Conservation (phyloP, 2,329 filamentous ascomycete species). For the Pseudocercospora ulei region DNA sequence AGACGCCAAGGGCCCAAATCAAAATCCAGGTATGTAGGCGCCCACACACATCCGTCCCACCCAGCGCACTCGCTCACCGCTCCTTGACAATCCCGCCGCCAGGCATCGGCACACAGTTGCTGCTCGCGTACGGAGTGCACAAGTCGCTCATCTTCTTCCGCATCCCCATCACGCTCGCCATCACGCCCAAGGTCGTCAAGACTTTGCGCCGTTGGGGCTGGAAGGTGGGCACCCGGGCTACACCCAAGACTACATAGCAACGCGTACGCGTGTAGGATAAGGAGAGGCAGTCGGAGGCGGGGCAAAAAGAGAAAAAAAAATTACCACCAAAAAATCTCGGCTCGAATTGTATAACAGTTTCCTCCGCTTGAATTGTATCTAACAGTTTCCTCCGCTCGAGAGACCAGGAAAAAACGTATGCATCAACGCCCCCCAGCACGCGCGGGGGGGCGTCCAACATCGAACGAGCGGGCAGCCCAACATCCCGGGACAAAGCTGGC, state of each 20-base stretch:
- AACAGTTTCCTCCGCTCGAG: conserved; percentile 1
- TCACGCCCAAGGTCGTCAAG: conserved; percentile 92
- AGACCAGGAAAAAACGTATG: conserved; percentile 7
- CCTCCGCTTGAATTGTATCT: too few species aligned
- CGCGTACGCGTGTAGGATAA: not conserved
- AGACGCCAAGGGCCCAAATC: conserved; percentile 16
- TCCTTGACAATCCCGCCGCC: not conserved
- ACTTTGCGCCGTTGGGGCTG: conserved; percentile 79
- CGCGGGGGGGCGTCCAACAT: too few species aligned
- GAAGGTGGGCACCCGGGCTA: conserved; percentile 65
- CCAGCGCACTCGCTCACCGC: not conserved
- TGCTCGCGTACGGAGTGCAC: conserved; percentile 90
- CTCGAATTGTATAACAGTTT: conserved; percentile 15
- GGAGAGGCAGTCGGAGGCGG: not conserved
- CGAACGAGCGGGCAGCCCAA: too few species aligned
- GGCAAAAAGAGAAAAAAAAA: conserved; percentile 9
- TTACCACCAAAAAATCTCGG: conserved; percentile 5
- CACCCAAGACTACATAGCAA: conserved; percentile 10
- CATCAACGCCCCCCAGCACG: too few species aligned
- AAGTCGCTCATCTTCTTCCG: conserved; percentile 95
- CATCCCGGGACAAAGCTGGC: too few species aligned
- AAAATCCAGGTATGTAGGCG: conserved; percentile 20
- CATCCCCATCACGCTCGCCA: conserved; percentile 81
- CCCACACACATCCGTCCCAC: conserved; percentile 28
- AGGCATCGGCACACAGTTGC: conserved; percentile 75